Percentiles rank a stretch among this genome's conserved stretches.
Conservation (phyloP, 306 rosid genomes). For the Pyrus bretschneideri region DNA sequence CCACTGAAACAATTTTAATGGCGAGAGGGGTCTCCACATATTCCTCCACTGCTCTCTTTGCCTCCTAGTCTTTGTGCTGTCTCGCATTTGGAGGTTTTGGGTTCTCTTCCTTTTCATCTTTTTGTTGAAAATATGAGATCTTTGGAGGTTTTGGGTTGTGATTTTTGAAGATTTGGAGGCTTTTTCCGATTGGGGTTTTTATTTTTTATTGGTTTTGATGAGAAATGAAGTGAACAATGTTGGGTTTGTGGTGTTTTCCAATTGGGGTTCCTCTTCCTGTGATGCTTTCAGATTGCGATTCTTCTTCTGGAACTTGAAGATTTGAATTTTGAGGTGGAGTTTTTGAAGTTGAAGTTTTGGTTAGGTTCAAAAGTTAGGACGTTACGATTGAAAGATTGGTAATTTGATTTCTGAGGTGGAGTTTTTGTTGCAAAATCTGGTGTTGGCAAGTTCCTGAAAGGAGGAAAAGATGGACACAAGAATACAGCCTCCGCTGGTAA, state of each 20-base stretch:
- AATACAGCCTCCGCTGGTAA: constrained; percentile 86
- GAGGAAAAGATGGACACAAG: constrained; percentile 56
- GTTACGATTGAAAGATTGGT: constrained; percentile 36
- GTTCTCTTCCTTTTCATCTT: constrained; percentile 8
- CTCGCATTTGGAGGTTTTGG: constrained; percentile 36
- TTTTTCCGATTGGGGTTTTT: constrained; percentile 18
- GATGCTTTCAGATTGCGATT: constrained; percentile 9
- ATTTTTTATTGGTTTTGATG: constrained; percentile 23
- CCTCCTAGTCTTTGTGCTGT: constrained; percentile 43
- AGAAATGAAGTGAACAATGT: constrained; percentile 15
- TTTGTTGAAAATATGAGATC: constrained; percentile 23
- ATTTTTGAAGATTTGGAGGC: constrained; percentile 12
- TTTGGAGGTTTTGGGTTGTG: constrained; percentile 17
- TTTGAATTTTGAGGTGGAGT: neutral
- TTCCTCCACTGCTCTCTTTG: constrained; percentile 49
- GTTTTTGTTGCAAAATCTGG: constrained; percentile 11
- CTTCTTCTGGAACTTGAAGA: constrained; percentile 5
- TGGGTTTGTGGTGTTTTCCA: constrained; percentile 11
- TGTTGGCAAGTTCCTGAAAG: constrained; percentile 18
- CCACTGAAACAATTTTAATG: constrained; percentile 54
- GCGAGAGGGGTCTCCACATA: constrained; percentile 41
- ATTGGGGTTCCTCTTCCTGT: constrained; percentile 4
- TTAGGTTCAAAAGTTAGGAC: constrained; percentile 22
- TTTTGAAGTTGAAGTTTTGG: constrained; percentile 13
- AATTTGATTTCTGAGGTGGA: constrained; percentile 26